A percentile compares a stretch with the other conserved stretches of the same genome.
These are phyloP conservation scores for Aspergillus hiratsukae DNA, from an alignment of 2,329 filamentous ascomycete species.

Conservation along the genomic window DNA sequence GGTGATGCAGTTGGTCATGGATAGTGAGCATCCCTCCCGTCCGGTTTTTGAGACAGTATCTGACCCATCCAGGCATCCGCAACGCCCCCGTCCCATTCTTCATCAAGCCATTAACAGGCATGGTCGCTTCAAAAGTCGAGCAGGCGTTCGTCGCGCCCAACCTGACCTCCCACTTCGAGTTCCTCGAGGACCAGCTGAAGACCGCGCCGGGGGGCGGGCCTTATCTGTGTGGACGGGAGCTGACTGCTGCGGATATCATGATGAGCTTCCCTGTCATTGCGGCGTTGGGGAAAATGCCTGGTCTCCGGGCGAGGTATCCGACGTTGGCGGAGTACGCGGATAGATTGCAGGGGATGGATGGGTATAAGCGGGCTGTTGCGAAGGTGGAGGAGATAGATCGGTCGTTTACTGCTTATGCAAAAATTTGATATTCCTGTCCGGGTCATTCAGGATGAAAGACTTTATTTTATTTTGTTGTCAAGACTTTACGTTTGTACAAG, in stretches of 20 bases:
- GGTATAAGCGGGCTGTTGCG: slow-evolving; percentile 36
- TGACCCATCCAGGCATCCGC: slow-evolving; percentile 36
- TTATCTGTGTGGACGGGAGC: slow-evolving; percentile 41
- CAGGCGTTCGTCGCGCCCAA: slow-evolving; percentile 38
- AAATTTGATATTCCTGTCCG: slow-evolving; percentile 9
- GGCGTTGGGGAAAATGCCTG: slow-evolving; percentile 28
- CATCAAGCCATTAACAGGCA: slow-evolving; percentile 58
- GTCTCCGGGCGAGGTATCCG: slow-evolving; percentile 34
- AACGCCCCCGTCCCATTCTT: slow-evolving; percentile 62
- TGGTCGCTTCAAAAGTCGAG: slow-evolving; percentile 47
- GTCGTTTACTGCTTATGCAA: slow-evolving; percentile 21
- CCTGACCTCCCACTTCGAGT: slow-evolving; percentile 39
- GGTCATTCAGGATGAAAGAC: too few relatives aligned
- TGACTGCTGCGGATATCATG: slow-evolving; percentile 46
- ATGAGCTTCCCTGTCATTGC: slow-evolving; percentile 45
- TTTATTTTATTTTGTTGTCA: too few relatives aligned
- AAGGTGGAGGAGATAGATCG: slow-evolving; percentile 42
- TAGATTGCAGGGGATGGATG: slow-evolving; percentile 32
- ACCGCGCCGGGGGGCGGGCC: slow-evolving; percentile 36
- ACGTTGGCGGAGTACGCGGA: slow-evolving; percentile 34
- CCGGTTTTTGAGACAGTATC: slow-evolving; percentile 2
- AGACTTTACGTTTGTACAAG: too few relatives aligned
- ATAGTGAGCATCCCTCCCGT: slow-evolving; percentile 38
- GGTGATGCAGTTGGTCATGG: slow-evolving; percentile 59
- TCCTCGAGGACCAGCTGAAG: slow-evolving; percentile 43